These are phyloP conservation scores for Linum lewisii DNA, from an alignment of 345 rosid species.

Conservation along the genomic window DNA sequence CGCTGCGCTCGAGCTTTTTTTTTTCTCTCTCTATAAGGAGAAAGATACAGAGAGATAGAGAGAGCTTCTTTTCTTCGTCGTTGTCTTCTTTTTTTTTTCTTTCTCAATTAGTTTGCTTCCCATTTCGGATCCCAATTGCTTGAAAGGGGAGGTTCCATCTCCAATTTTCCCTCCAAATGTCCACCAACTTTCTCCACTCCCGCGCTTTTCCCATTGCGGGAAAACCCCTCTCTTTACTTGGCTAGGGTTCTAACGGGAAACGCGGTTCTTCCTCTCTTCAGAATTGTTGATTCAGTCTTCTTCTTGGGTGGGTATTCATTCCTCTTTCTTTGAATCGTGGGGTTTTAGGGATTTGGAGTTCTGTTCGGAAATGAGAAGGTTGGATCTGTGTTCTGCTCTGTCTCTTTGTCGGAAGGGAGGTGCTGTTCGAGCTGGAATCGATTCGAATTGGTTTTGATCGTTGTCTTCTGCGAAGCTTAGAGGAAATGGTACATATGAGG, in stretches of 20 bases:
- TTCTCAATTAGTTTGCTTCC: no score
- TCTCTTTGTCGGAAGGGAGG: no score
- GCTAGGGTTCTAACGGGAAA: background rate
- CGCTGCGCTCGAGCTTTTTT: no score
- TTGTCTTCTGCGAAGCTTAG: slow-evolving; percentile 6
- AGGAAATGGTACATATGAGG: background rate
- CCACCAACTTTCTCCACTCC: background rate
- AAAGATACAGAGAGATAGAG: no score
- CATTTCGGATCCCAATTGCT: slow-evolving; percentile 15
- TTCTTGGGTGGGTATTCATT: background rate
- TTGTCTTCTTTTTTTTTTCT: no score
- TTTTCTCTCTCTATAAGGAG: no score
- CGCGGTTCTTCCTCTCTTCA: background rate
- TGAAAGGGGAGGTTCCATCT: background rate
- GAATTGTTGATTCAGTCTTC: no score
- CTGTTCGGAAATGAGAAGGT: background rate
- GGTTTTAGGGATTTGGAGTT: background rate
- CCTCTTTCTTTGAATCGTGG: background rate
- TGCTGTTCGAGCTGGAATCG: background rate
- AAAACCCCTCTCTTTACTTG: background rate
- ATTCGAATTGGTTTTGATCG: background rate
- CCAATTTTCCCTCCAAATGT: slow-evolving; percentile 27
- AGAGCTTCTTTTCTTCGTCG: no score
- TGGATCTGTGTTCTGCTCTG: background rate
- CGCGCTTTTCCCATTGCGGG: background rate